Evolutionary conservation across 768 basidiomycete genomes (phyloP).

Genomic region (Kwoniella newhampshirensis): DNA sequence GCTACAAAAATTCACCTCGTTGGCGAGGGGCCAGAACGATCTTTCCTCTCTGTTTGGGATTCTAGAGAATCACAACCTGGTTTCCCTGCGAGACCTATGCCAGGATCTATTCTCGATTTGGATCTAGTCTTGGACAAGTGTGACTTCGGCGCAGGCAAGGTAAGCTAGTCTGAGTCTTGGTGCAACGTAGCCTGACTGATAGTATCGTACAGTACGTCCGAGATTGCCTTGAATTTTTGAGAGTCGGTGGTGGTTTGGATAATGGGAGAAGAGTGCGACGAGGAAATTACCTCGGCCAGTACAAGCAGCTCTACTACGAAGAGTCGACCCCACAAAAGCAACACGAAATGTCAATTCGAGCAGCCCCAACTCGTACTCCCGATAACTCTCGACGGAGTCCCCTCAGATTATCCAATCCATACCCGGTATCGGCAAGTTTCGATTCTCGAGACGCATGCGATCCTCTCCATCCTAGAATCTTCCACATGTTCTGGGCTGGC

Average conservation of each 20-base stretch:
- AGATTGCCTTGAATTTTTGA: slow-evolving; percentile 90
- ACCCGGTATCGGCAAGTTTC: slow-evolving; percentile 35
- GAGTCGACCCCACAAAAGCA: slow-evolving; percentile 54
- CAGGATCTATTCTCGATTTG: slow-evolving; percentile 82
- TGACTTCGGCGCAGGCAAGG: slow-evolving; percentile 70
- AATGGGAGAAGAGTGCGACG: slow-evolving; percentile 71
- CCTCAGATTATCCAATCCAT: slow-evolving; percentile 38
- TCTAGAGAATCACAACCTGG: slow-evolving; percentile 55
- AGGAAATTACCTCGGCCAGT: slow-evolving; percentile 69
- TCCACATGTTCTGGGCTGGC: slow-evolving; percentile 99
- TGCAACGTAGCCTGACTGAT: slow-evolving; percentile 7
- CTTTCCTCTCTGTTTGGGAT: slow-evolving; percentile 63
- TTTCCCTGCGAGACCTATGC: slow-evolving; percentile 82
- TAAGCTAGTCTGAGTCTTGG: slow-evolving; percentile 31
- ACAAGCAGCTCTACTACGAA: slow-evolving; percentile 87
- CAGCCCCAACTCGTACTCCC: slow-evolving; percentile 22
- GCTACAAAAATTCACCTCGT: slow-evolving; percentile 60
- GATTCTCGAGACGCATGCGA: slow-evolving; percentile 65
- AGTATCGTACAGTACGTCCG: slow-evolving; percentile 72
- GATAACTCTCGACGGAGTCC: slow-evolving; percentile 38
- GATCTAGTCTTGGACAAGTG: slow-evolving; percentile 91
- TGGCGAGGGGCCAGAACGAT: slow-evolving; percentile 74
- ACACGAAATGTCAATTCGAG: slow-evolving; percentile 32
- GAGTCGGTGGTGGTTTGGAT: slow-evolving; percentile 86
- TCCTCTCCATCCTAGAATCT: slow-evolving; percentile 77